Evolutionary conservation across 176 grass and related monocot genomes (phyloP), one percentile per base, ranked within the genome.

Genomic region (Bothriochloa decipiens): DNA sequence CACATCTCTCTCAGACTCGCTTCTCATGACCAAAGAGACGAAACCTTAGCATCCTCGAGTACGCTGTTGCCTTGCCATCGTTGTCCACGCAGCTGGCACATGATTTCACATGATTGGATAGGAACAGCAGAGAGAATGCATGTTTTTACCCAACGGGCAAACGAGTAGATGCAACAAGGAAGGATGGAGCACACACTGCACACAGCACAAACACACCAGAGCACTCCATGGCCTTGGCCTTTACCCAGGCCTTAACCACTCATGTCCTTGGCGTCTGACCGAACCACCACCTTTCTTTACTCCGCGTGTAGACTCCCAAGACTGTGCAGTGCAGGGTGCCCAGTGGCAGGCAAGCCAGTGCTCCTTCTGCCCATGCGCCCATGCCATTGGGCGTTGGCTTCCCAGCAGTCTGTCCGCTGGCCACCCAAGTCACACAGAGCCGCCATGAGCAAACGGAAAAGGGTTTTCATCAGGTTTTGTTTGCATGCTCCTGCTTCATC

Each of bases 31-130:
- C 72, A 58, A 33, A 70, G 68, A 49, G 43, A 81, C n/a, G 76
- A 70, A 94, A 94, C 92, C 89, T 94, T 91, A 89, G 84, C 76
- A 85, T 94, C 82, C 62, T 80, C 92, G 87, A 94, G 69, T 35
- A 82, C 41, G 58, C 84, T 72, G 78, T 85, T 81, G 82, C 52
- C 36, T 43, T 73, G 23, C 60, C 80, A 41, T 36, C 63, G 85
- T 36, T 63, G 78, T 20, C 35, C 45, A 61, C 6, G 68, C 40
- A 47, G 39, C 13, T 14, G 80, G 69, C 84, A 87, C 89, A 87
- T 40, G 84, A 77, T 91, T 91, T 86, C 84, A 89, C 77, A 89
- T 94, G 87, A 91, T 94, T 87, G 81, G 84, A 10, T 28, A 46
- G 61, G 47, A 80, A 35, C 75, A 65, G 65, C 72, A 23, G 57